These are phyloP conservation scores for Endoconidiophora laricicola DNA, from an alignment of 2,329 filamentous ascomycete species.

Conservation along the genomic window DNA sequence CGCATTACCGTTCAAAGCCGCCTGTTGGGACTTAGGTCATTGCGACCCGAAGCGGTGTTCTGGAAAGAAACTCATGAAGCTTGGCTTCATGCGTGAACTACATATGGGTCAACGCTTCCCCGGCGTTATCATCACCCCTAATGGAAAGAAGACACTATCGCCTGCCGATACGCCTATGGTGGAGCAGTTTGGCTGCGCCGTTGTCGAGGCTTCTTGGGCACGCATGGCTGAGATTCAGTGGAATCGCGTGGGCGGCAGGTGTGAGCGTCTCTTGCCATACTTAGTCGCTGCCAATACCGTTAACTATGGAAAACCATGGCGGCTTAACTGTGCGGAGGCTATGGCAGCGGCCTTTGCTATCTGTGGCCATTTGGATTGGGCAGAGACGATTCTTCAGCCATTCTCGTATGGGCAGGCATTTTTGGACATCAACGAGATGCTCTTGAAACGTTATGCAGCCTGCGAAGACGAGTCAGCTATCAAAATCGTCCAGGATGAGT, in stretches of 20 bases:
- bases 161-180: conserved; percentile 68
- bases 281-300: conserved; percentile 92
- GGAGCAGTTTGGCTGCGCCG: conserved; percentile 79
- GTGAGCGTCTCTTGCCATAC: conserved; percentile 80
- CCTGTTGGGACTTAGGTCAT: conserved; percentile 95
- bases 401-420: conserved; percentile 86
- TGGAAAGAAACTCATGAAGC: conserved; percentile 81
- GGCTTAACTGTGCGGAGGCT: conserved; percentile 89
- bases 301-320: conserved; percentile 93
- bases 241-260: conserved; percentile 79
- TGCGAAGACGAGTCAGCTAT: conserved; percentile 68
- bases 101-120: conserved; percentile 81
- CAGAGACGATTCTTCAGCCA: conserved; percentile 60
- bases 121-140: conserved; percentile 87
- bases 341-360: conserved; percentile 86
- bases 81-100: conserved; percentile 85
- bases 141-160: conserved; percentile 72
- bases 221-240: conserved; percentile 83
- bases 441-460: conserved; percentile 71
- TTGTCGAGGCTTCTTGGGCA: conserved; percentile 96
- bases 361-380: conserved; percentile 84
- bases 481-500: conserved; percentile 70
- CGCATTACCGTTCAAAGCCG: conserved; percentile 60
- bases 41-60: conserved; percentile 96
- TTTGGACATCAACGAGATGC: conserved; percentile 69